Evolutionary conservation across 192 early-diverging fungal species (phyloP).

Genomic region (Allomyces arbusculus): DNA sequence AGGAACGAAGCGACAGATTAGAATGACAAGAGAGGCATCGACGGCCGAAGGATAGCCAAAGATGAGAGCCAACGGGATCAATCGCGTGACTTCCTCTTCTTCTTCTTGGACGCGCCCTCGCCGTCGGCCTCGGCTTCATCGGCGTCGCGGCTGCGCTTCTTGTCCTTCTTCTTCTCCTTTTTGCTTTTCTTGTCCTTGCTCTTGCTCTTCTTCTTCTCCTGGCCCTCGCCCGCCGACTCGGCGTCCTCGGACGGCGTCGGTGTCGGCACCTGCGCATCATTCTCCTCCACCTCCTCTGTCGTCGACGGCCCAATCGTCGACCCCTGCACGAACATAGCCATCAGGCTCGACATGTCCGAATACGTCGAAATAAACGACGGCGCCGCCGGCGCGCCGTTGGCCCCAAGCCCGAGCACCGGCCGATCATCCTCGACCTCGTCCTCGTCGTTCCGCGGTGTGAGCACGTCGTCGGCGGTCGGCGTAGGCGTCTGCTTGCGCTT

Average conservation of each 20-base stretch:
- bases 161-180: slow-evolving; percentile 15
- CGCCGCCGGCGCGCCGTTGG: not conserved
- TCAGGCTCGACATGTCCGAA: not conserved
- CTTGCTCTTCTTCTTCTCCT: slow-evolving; percentile 12
- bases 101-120: too few species aligned
- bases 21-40: too few species aligned
- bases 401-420: not conserved
- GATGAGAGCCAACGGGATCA: too few species aligned
- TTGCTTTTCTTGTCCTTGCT: slow-evolving; percentile 17
- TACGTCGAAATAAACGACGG: not conserved
- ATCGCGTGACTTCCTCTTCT: too few species aligned
- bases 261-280: not conserved
- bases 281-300: not conserved
- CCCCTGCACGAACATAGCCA: not conserved
- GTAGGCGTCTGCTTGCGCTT: slow-evolving; percentile 9
- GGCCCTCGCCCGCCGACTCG: slow-evolving; percentile 3
- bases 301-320: not conserved
- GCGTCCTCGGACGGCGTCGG: not conserved
- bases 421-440: not conserved
- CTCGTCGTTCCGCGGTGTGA: not conserved
- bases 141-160: slow-evolving; percentile 2
- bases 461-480: not conserved
- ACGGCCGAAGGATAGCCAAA: too few species aligned
- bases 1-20: too few species aligned
- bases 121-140: too few species aligned